Conservation (phyloP, 2,329 filamentous ascomycete genomes). For the Aspergillus novoparasiticus region DNA sequence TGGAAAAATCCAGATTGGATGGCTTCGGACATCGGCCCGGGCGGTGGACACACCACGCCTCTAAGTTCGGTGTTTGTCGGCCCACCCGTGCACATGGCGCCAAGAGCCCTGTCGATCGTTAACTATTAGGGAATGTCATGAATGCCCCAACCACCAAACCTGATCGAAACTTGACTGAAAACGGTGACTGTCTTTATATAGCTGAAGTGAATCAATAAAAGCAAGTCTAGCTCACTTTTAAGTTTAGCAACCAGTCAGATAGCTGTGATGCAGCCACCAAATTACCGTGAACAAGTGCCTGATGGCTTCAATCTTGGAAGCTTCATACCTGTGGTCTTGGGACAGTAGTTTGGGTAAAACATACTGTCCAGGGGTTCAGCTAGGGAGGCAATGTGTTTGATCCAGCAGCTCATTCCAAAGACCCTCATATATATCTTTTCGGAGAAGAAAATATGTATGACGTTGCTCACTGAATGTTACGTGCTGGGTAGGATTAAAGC, state of each 20-base stretch:
- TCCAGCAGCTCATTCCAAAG: background rate
- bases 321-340: background rate
- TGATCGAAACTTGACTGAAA: background rate
- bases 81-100: background rate
- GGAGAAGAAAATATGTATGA: background rate
- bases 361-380: too few relatives aligned
- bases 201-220: background rate
- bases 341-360: background rate
- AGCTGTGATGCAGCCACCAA: background rate
- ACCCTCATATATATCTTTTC: background rate
- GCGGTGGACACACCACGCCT: background rate
- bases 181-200: background rate
- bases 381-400: background rate
- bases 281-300: background rate
- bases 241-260: background rate
- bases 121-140: background rate
- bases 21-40: background rate
- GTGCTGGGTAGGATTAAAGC: background rate
- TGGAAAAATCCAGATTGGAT: conserved; percentile 1
- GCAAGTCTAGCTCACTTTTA: background rate
- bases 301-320: background rate
- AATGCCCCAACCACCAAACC: conserved; percentile 4
- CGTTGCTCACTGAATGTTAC: background rate
- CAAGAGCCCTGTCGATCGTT: background rate
- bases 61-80: background rate